Evolutionary conservation across 495 filamentous ascomycete genomes (phyloP).

Genomic region (Talaromyces ruber): DNA sequence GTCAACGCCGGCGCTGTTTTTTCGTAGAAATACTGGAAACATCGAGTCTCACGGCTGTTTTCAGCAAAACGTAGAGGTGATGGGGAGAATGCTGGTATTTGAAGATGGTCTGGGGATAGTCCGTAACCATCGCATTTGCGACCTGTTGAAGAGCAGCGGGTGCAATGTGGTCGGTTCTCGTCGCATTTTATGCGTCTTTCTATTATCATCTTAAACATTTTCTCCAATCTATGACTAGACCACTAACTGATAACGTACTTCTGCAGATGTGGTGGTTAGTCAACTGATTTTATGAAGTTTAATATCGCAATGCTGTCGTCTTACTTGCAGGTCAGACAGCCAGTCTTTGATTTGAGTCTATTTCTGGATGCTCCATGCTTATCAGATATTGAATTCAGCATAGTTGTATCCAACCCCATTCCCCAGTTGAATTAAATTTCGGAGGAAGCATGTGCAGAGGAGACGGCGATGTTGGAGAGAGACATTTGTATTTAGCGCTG

Average conservation of each 20-base stretch:
- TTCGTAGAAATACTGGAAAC: conserved; percentile 52
- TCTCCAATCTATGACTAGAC: too few species aligned
- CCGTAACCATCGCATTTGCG: conserved; percentile 28
- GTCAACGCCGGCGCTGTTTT: conserved; percentile 50
- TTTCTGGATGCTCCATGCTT: background rate
- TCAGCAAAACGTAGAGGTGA: conserved; percentile 6
- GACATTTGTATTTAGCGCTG: too few species aligned
- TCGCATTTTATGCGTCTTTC: conserved; percentile 41
- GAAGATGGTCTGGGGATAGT: background rate
- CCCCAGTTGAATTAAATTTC: background rate
- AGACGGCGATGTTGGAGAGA: background rate
- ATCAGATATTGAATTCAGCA: background rate
- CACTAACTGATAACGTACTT: background rate
- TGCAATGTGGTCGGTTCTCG: conserved; percentile 32
- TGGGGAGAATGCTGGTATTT: conserved; percentile 1
- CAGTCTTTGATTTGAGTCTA: conserved; percentile 18
- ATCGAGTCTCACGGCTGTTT: conserved; percentile 32
- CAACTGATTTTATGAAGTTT: background rate
- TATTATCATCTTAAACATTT: conserved; percentile 4
- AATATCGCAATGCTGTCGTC: background rate
- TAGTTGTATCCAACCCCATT: background rate
- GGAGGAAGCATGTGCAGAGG: background rate
- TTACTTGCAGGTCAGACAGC: conserved; percentile 40
- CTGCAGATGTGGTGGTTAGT: background rate
- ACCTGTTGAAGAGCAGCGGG: conserved; percentile 24